phyloP scores from a whole-genome alignment of 768 basidiomycete genomes.

The Pisolithus orientalis region DNA sequence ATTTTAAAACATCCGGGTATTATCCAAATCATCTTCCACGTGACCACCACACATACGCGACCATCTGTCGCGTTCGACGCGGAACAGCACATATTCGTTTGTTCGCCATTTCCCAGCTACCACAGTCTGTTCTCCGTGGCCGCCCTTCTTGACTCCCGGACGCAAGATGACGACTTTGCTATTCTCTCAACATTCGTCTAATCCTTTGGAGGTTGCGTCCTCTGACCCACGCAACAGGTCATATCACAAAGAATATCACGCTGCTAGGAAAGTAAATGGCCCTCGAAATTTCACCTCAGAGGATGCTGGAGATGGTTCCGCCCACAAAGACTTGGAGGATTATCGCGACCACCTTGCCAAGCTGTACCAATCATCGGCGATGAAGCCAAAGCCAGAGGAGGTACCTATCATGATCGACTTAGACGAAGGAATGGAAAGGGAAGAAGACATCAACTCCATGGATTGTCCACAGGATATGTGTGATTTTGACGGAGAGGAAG shows the following conservation, averaged over 20 bases:
- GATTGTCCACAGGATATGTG: conserved; percentile 34
- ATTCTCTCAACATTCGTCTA: conserved; percentile 68
- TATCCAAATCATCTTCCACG: conserved; percentile 8
- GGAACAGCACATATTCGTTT: neutral
- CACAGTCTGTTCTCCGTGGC: neutral
- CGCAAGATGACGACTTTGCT: conserved; percentile 31
- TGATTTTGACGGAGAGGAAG: conserved; percentile 24
- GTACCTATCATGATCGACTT: conserved; percentile 35
- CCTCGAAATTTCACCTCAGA: conserved; percentile 39
- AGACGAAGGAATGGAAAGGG: conserved; percentile 45
- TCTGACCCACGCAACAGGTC: conserved; percentile 48
- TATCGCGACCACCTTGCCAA: conserved; percentile 49
- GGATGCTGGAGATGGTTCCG: conserved; percentile 40
- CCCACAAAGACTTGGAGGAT: conserved; percentile 33
- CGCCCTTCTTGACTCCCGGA: neutral
- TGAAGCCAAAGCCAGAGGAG: conserved; percentile 17
- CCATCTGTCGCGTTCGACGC: too few species aligned
- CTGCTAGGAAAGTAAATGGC: conserved; percentile 28
- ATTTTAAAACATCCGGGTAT: neutral
- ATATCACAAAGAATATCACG: conserved; percentile 35
- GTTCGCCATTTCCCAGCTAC: neutral
- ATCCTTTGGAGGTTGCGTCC: conserved; percentile 63
- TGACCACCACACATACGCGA: conserved; percentile 6
- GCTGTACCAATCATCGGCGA: conserved; percentile 28
- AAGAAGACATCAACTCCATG: conserved; percentile 28